Conservation (phyloP, 1,284 basidiomycete species). For the Rhizoctonia solani region DNA sequence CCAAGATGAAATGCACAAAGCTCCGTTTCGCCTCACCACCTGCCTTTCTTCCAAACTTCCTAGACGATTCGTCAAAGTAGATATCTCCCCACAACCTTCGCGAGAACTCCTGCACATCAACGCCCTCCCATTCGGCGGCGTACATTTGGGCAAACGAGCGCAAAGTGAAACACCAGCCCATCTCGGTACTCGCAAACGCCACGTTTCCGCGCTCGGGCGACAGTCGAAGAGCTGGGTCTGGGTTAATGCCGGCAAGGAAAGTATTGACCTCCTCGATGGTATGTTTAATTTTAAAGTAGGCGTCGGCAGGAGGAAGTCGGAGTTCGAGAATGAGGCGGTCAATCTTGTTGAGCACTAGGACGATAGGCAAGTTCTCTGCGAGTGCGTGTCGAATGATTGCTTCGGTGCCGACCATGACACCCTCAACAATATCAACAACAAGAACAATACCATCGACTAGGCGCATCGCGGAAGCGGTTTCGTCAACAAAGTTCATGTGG, state of each 20-base stretch:
- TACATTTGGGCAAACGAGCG: conserved; percentile 96
- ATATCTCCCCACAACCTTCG: conserved; percentile 97
- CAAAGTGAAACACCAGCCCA: conserved; percentile 97
- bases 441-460: conserved; percentile 92
- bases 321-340: conserved; percentile 96
- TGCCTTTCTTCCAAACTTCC: conserved; percentile 87
- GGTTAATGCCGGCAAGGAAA: conserved; percentile 84
- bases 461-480: conserved; percentile 86
- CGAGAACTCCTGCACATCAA: conserved; percentile 67
- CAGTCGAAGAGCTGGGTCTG: conserved; percentile 82
- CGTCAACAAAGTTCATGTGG: conserved; percentile 97
- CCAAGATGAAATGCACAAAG: conserved; percentile 96
- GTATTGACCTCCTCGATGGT: conserved; percentile 99
- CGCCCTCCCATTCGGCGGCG: conserved; percentile 77
- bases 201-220: conserved; percentile 97
- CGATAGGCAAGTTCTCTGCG: conserved; percentile 87
- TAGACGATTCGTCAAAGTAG: conserved; percentile 81
- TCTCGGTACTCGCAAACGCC: conserved; percentile 94
- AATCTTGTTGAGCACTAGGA: conserved; percentile 96
- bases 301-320: conserved; percentile 92
- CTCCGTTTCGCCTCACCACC: conserved; percentile 83
- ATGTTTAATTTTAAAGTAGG: conserved; percentile 98
- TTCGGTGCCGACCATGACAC: conserved; percentile 90
- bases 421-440: conserved; percentile 95
- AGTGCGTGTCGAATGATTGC: conserved; percentile 83